Evolutionary conservation across 2,329 filamentous ascomycete species (phyloP), one percentile per base, ranked within the genome.

Genomic region (Neurospora crassa): DNA sequence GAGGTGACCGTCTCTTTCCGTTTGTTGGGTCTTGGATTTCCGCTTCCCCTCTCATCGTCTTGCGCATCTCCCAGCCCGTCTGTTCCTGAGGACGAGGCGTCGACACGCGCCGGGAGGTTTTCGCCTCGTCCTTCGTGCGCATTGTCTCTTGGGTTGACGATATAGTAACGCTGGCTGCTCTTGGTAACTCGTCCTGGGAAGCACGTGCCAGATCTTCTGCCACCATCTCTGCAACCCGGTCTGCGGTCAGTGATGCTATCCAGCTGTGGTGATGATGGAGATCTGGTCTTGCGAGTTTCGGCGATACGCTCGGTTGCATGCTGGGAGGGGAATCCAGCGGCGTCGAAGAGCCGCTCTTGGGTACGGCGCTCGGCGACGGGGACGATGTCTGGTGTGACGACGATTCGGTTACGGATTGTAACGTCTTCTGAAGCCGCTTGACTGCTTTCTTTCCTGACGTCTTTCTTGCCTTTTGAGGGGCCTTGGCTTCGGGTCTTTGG

Each of bases 81-180:
- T 40, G 45, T 29, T 67, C 68, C 42, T 70, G 71, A 34, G 53
- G 47, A 40, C 67, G 24, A 43, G 8, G 47, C 16, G 42, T 40
- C 63, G 63, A 70, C 24, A 40, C 47, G 42, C 53, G 63, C 42
- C 59, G 73, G 47, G 67, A 71, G 42, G 24, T 40, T 53, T 43
- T 69, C 53, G 42, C 43, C 69, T 42, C 70, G 34, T 76, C 68
- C 59, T 71, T 75, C 40, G 69, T 74, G 40, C 69, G 40, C 59
- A 40, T 63, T 63, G 53, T 71, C 69, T 72, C 73, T 29, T 63
- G 74, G 42, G 34, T 72, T 70, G 43, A 73, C 69, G 73, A 81
- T 69, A 73, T 79, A 80, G 72, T 78, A 80, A 70, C 79, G 76
- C 71, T 77, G 72, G 53, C 76, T 78, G 42, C 76, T 77, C 67